These are phyloP conservation scores for Vinca minor DNA, from an alignment of 257 asterid genomes.

Conservation along the genomic window DNA sequence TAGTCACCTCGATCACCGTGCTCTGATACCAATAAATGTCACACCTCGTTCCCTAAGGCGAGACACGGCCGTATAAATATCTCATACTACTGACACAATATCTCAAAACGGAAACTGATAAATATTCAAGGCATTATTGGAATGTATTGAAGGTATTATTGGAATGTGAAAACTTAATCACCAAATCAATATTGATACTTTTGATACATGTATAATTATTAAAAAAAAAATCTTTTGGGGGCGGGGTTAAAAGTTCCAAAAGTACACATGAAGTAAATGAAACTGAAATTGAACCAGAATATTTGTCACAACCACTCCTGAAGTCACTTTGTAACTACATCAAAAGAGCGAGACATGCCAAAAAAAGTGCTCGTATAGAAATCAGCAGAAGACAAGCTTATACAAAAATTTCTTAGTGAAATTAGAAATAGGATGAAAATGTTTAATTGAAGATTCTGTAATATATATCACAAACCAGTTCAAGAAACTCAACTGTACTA, in stretches of 20 bases:
- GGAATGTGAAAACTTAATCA: too few species aligned
- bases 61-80: too few species aligned
- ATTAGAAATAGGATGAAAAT: background rate
- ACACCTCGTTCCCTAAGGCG: too few species aligned
- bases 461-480: background rate
- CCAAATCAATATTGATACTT: too few species aligned
- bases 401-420: background rate
- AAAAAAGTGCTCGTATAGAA: background rate
- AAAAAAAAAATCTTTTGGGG: too few species aligned
- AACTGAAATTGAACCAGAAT: background rate
- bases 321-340: background rate
- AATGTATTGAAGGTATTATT: too few species aligned
- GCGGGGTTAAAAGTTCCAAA: background rate
- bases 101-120: too few species aligned
- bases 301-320: background rate
- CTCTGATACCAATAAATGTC: too few species aligned
- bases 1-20: too few species aligned
- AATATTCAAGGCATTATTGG: too few species aligned
- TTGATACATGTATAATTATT: too few species aligned
- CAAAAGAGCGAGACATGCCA: background rate
- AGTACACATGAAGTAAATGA: background rate
- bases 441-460: background rate
- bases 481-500: background rate
- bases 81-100: too few species aligned
- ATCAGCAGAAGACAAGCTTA: background rate